Percentiles rank a stretch among this genome's conserved stretches.
These are phyloP conservation scores for Durotheca rogersii DNA, from an alignment of 495 filamentous ascomycete species.

Conservation along the genomic window DNA sequence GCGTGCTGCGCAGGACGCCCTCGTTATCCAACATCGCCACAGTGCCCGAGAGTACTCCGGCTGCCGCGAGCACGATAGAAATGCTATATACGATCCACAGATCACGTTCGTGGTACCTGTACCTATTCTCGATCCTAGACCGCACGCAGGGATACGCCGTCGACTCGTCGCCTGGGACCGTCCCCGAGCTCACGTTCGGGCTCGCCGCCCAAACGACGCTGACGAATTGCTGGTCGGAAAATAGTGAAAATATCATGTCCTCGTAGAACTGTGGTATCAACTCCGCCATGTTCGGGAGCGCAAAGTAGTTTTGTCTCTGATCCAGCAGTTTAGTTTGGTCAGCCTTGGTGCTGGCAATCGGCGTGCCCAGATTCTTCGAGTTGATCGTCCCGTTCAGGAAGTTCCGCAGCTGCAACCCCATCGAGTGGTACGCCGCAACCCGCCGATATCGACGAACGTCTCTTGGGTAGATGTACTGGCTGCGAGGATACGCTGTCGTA, in stretches of 20 bases:
- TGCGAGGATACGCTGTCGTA: constrained; percentile 36
- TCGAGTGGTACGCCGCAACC: constrained; percentile 39
- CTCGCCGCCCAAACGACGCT: constrained; percentile 41
- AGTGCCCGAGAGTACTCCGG: constrained; percentile 27
- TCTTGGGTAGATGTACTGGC: constrained; percentile 37
- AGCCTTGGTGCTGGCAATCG: constrained; percentile 37
- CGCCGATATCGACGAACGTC: constrained; percentile 34
- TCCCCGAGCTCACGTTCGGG: constrained; percentile 31
- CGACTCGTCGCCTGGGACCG: constrained; percentile 5
- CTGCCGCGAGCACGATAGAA: constrained; percentile 30
- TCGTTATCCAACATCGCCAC: constrained; percentile 37
- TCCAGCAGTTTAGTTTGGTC: constrained; percentile 42
- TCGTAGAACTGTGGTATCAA: constrained; percentile 38
- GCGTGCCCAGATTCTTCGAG: constrained; percentile 32
- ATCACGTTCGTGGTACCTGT: constrained; percentile 36
- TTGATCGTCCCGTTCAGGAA: constrained; percentile 44
- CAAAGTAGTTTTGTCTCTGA: constrained; percentile 33
- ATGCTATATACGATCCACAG: constrained; percentile 44
- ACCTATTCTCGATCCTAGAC: constrained; percentile 34
- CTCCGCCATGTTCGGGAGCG: constrained; percentile 13
- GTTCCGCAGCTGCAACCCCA: constrained; percentile 34
- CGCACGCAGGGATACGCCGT: constrained; percentile 35
- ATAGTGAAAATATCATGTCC: constrained; percentile 39
- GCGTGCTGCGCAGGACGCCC: constrained; percentile 35
- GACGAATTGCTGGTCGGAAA: constrained; percentile 38